Evolutionary conservation across 192 early-diverging fungal genomes (phyloP), one percentile per base, ranked within the genome.

Genomic region (Backusella circina): DNA sequence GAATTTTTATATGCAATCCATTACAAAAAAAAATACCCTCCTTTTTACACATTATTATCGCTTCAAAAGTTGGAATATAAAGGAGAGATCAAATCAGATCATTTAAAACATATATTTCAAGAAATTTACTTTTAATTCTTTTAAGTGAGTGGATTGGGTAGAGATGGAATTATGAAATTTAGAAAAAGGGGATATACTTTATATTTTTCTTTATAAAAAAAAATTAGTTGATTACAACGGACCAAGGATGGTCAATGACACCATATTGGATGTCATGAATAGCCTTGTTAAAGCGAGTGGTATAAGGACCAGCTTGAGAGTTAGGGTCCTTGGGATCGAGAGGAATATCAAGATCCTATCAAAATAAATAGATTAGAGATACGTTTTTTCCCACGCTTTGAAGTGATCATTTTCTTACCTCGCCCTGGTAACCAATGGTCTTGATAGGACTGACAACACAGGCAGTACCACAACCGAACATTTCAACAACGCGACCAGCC

Each of bases 251-350:
- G 70, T 89, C 84, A 15, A 89, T 82, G 66, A 96, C 95, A 72
- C 97, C 97, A 77, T 97, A 97, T 87, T 98, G 97, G 79, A 98
- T 96, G 65, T 90, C 92, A 90, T 94, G 88, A 67, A 98, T 93
- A 6, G 92, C 87, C 35, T 97, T 89, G 76, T 93, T 92, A 79
- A 98, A 85, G 65, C 92, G 86, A 74, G 83, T 89, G 28, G 97
- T 91, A 66, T 95, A 80, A 71, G 93, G 94, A 33, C 97, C 97
- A 44, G 96, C 95, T 80, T 97, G 93, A 51, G 85, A 80, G 8
- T 80, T 86, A 61, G 91, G 84, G 80, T 97, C 83, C 16, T 84
- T 86, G 36, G 95, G 93, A 77, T 98, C 95, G 33, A 98, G 86
- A 16, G 97, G 97, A 28, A 98, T 88, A n/a, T 83, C 68, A 74